Evolutionary conservation across 2,329 filamentous ascomycete genomes (phyloP).

Genomic region (Rosellinia necatrix): DNA sequence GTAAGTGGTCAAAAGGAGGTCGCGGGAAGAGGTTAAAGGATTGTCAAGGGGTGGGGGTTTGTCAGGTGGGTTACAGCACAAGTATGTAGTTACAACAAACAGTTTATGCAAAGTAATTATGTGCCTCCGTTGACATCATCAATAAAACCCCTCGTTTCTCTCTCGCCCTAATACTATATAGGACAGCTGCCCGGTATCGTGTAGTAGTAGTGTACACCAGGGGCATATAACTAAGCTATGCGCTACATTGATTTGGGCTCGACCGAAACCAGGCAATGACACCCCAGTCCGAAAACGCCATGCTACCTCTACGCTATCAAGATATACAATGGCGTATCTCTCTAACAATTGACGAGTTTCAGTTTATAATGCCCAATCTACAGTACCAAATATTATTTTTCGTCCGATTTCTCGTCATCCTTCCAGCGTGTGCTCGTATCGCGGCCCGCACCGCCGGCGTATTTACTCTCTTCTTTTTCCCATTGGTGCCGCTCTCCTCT

Average conservation of each 20-base stretch:
- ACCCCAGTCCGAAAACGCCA: constrained; percentile 26
- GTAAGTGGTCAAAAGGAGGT: too few relatives aligned
- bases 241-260: constrained; percentile 9
- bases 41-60: too few relatives aligned
- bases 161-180: too few relatives aligned
- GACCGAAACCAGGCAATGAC: constrained; percentile 2
- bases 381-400: constrained; percentile 3
- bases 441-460: constrained; percentile 63
- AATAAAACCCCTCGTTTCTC: too few relatives aligned
- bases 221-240: too few relatives aligned
- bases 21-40: too few relatives aligned
- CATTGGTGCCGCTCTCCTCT: constrained; percentile 67
- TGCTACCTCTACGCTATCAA: constrained; percentile 10
- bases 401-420: constrained; percentile 16
- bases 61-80: too few relatives aligned
- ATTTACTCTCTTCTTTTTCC: constrained; percentile 72
- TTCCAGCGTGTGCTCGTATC: constrained; percentile 45
- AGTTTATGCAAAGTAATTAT: too few relatives aligned
- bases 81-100: too few relatives aligned
- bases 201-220: too few relatives aligned
- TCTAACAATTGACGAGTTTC: constrained; percentile 9
- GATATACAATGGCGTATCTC: constrained; percentile 10
- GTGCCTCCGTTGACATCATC: too few relatives aligned
- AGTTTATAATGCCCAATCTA: constrained; percentile 11
- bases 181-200: too few relatives aligned